Evolutionary conservation across 768 basidiomycete species (phyloP).

Genomic region (Dacryopinax spathularia): DNA sequence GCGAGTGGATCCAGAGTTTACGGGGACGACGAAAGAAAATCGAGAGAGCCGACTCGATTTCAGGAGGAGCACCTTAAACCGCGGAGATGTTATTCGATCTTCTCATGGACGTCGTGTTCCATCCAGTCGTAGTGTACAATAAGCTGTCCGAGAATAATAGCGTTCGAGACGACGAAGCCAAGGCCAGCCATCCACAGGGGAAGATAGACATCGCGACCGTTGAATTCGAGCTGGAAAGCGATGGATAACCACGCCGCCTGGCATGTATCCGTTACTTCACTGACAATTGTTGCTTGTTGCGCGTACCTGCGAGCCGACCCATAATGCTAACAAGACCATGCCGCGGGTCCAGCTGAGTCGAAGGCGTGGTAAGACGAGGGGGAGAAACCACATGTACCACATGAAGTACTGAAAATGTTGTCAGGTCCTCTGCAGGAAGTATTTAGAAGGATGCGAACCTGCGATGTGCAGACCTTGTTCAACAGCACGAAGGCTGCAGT

Average conservation of each 20-base stretch:
- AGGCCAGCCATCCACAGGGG: conserved; percentile 67
- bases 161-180: conserved; percentile 55
- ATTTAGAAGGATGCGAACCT: conserved; percentile 33
- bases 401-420: conserved; percentile 63
- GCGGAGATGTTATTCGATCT: not conserved
- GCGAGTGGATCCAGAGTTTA: not conserved
- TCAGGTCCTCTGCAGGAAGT: not conserved
- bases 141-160: not conserved
- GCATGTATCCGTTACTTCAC: not conserved
- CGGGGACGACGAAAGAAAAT: not conserved
- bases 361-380: conserved; percentile 60
- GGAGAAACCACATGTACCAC: conserved; percentile 86
- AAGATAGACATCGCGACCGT: conserved; percentile 58
- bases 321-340: conserved; percentile 36
- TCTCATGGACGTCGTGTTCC: not conserved
- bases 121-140: not conserved
- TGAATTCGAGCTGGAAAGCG: conserved; percentile 82
- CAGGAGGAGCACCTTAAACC: too few relatives aligned
- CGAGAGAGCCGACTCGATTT: not conserved
- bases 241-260: conserved; percentile 80
- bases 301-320: conserved; percentile 49
- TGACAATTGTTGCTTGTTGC: not conserved
- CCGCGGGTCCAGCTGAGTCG: conserved; percentile 34
- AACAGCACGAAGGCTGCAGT: conserved; percentile 85
- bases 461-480: conserved; percentile 97